A percentile compares a stretch with the other conserved stretches of the same genome.
Conservation (phyloP, 768 basidiomycete species). For the Hygrophoropsis aurantiaca region DNA sequence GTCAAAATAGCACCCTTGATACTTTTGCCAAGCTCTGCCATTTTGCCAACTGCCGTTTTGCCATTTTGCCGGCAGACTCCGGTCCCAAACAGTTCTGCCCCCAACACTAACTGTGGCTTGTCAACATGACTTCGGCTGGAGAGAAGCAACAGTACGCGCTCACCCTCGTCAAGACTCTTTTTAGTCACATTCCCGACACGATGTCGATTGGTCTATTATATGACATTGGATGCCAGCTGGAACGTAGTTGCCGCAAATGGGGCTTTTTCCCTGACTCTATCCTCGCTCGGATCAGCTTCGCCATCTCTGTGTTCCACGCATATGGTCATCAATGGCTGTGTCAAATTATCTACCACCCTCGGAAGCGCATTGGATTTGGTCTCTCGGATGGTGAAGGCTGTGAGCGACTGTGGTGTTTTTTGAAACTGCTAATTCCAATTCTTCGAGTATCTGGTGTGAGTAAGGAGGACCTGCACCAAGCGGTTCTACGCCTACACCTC, state of each 20-base stretch:
- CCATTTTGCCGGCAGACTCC: conserved; percentile 5
- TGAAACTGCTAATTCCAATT: conserved; percentile 18
- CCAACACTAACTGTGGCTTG: conserved; percentile 8
- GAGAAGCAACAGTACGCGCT: conserved; percentile 24
- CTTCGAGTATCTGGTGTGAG: conserved; percentile 18
- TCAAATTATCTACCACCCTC: conserved; percentile 36
- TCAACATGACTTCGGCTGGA: conserved; percentile 17
- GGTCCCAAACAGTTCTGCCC: conserved; percentile 9
- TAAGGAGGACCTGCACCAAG: too few species aligned
- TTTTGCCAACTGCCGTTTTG: conserved; percentile 10
- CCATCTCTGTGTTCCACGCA: conserved; percentile 35
- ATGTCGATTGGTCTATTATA: conserved; percentile 17
- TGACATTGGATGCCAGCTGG: conserved; percentile 23
- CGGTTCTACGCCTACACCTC: too few species aligned
- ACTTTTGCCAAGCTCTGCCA: conserved; percentile 9
- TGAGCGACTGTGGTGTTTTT: conserved; percentile 23
- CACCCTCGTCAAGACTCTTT: conserved; percentile 15
- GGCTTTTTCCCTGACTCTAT: not conserved
- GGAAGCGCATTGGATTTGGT: conserved; percentile 20
- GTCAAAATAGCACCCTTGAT: not conserved
- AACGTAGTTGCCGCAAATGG: conserved; percentile 17
- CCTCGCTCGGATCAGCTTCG: conserved; percentile 23
- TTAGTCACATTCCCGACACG: conserved; percentile 12
- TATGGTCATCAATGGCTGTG: conserved; percentile 35
- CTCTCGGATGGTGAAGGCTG: too few species aligned